Percentiles rank a stretch among this genome's conserved stretches.
phyloP scores from a whole-genome alignment of 2,329 filamentous ascomycete species.

The Fusarium sp. region DNA sequence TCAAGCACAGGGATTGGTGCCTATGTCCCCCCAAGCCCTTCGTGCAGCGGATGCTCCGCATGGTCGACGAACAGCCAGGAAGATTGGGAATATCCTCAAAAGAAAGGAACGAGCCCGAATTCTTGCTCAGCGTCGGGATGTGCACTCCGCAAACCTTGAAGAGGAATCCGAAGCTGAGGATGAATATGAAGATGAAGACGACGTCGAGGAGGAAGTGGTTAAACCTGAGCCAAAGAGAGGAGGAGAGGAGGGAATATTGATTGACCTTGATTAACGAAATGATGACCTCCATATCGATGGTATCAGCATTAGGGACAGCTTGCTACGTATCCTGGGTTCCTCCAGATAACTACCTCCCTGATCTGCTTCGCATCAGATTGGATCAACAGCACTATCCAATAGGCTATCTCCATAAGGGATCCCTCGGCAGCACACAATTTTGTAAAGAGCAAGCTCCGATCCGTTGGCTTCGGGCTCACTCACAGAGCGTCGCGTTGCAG shows the following conservation, averaged over 20 bases:
- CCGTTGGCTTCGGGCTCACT: not conserved
- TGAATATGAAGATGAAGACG: not conserved
- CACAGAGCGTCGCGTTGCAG: not conserved
- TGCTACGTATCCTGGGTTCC: not conserved
- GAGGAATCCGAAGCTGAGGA: not conserved
- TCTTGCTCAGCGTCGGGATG: not conserved
- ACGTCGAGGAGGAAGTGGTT: not conserved
- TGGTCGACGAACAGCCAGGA: constrained; percentile 6
- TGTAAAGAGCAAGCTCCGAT: not conserved
- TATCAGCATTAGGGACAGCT: not conserved
- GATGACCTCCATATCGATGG: not conserved
- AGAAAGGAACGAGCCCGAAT: constrained; percentile 12
- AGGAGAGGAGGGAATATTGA: constrained; percentile 21
- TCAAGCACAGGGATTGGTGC: constrained; percentile 25
- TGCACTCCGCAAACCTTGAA: not conserved
- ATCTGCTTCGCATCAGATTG: not conserved
- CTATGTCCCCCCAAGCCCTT: constrained; percentile 14
- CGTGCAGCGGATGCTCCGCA: not conserved
- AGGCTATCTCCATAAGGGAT: not conserved
- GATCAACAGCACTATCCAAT: not conserved
- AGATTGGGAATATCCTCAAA: not conserved
- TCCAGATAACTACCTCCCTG: not conserved
- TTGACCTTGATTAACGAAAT: constrained; percentile 5
- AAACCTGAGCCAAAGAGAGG: not conserved
- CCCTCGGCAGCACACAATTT: not conserved